These are phyloP conservation scores for Heterobasidion occidentale DNA, from an alignment of 1,284 basidiomycete genomes.

Conservation along the genomic window DNA sequence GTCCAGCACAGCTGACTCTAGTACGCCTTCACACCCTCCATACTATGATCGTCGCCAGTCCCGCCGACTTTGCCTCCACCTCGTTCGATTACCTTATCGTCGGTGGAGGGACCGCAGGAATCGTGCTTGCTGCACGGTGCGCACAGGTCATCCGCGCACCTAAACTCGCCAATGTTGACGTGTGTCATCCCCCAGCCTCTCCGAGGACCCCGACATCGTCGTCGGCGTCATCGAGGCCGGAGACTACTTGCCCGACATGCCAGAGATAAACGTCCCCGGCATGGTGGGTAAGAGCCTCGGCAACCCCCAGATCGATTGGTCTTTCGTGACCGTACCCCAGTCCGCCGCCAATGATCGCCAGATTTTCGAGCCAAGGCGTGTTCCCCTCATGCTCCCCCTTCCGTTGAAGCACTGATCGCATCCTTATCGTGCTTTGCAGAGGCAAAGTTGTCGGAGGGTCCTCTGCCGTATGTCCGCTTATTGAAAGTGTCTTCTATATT, in stretches of 20 bases:
- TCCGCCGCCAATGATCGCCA: conserved; percentile 1
- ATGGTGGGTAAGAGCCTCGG: not conserved
- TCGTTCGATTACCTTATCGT: not conserved
- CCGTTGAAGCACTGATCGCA: not conserved
- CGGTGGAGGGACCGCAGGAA: not conserved
- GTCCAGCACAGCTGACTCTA: too few species aligned
- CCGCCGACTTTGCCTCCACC: not conserved
- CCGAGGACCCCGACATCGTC: conserved; percentile 2
- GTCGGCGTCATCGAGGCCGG: conserved; percentile 6
- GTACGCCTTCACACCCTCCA: too few species aligned
- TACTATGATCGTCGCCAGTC: not conserved
- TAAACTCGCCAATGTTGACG: not conserved
- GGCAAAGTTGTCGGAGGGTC: conserved; percentile 5
- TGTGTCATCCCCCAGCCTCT: not conserved
- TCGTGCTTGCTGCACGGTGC: not conserved
- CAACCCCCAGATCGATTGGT: conserved; percentile 1
- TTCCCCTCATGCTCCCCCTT: not conserved
- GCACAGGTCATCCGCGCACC: not conserved
- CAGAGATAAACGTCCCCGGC: not conserved
- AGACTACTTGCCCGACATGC: not conserved
- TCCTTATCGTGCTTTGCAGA: not conserved
- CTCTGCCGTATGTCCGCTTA: conserved; percentile 1
- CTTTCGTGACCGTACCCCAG: conserved; percentile 1
- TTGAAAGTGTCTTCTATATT: not conserved
- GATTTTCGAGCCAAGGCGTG: not conserved